Base-by-base conservation (phyloP, 2,329 filamentous ascomycete genomes). In the Nemania sp. region DNA sequence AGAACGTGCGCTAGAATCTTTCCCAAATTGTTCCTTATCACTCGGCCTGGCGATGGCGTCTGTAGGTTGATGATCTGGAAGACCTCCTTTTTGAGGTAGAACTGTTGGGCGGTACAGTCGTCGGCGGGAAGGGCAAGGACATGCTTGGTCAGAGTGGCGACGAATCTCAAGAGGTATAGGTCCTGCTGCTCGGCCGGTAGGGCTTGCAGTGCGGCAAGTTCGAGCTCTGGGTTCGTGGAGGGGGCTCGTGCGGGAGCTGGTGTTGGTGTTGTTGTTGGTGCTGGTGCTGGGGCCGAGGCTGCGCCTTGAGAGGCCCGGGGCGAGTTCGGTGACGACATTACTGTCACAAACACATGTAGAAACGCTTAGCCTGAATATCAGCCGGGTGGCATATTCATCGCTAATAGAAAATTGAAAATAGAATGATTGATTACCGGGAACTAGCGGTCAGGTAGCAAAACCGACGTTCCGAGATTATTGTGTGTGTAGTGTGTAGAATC, bases 111-210 rank as follows among this genome's bases (percentile, higher is more conserved):
- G 24, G 93, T 95, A 73, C 94, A 92, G 77, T 92, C 92, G 73
- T 97, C 93, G 69, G 89, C 85, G 61, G 89, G 88, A 54, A 98
- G 87, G 18, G 84, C 84, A 62, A 90, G 86, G 52, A 97, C 92
- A 85, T 98, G 92, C 73, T 91, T 92, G 70, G 90, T 91, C 64
- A 99, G 86, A 68, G 92, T 89, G 29, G 94, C 92, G 41, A 94
- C 92, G 78, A 97, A 98, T 27, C 91, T 97, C 68, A 99, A 86
- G 70, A 99, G 88, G 80, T 96, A 97, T 13, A 99, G 88, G 76
- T 98, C 94, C 81, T 99, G 96, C 80, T 99, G 96, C 82, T 99
- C 96, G 62, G 93, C 89, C 51, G 95, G 93, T 54, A 98, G 88
- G 60, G 92, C 87, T 80, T 97, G 92, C 55, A 99, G 90, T 85